These are phyloP conservation scores for Penicillium pulvis DNA, from an alignment of 495 filamentous ascomycete genomes.

Conservation along the genomic window DNA sequence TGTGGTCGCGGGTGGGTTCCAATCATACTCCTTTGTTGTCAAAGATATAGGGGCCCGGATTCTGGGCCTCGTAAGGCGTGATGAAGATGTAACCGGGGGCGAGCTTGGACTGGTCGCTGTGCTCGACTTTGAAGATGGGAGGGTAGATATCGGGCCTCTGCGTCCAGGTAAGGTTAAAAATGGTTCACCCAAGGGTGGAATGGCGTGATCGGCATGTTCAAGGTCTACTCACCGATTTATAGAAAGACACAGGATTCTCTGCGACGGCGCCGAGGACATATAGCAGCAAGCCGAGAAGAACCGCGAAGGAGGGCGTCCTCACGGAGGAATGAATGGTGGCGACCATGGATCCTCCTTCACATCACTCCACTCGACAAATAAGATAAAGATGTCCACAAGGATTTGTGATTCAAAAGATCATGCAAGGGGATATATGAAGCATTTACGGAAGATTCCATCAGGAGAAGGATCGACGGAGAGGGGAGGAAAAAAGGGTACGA, in stretches of 20 bases:
- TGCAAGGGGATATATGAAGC: constrained; percentile 3
- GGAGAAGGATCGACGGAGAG: constrained; percentile 5
- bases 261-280: constrained; percentile 16
- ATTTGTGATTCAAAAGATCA: background rate
- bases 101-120: constrained; percentile 29
- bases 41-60: constrained; percentile 48
- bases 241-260: constrained; percentile 24
- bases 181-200: constrained; percentile 3
- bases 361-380: constrained; percentile 16
- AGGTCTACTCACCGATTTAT: constrained; percentile 28
- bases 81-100: constrained; percentile 48
- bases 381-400: background rate
- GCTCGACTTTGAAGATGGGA: constrained; percentile 35
- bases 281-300: constrained; percentile 20
- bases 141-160: constrained; percentile 48
- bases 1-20: background rate
- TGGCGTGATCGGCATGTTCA: constrained; percentile 10
- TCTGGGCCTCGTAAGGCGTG: constrained; percentile 43
- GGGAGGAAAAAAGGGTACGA: constrained; percentile 11
- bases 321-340: constrained; percentile 18
- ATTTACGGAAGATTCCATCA: constrained; percentile 9
- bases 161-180: background rate
- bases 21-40: constrained; percentile 45
- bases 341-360: constrained; percentile 28
- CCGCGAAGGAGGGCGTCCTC: constrained; percentile 15